A percentile compares a stretch with the other conserved stretches of the same genome.
phyloP scores from a whole-genome alignment of 108 stramenopile genomes.

The Fragilariopsis cylindrus region DNA sequence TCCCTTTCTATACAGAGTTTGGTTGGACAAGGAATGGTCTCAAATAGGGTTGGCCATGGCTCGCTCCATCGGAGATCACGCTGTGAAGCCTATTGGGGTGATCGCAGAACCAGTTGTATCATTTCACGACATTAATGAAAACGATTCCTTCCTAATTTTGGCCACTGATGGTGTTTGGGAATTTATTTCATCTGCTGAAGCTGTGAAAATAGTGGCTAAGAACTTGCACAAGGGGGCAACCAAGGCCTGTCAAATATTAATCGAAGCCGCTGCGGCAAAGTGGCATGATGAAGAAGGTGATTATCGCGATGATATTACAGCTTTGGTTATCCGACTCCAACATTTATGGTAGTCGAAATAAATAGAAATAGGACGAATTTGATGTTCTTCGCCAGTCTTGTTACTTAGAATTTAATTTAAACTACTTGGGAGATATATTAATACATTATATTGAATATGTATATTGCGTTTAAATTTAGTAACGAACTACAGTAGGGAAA shows the following conservation, averaged over 20 bases:
- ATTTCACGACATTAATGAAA: slow-evolving; percentile 44
- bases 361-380: neutral
- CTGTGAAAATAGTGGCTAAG: slow-evolving; percentile 67
- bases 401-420: no score
- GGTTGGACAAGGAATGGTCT: slow-evolving; percentile 86
- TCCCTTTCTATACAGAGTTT: slow-evolving; percentile 71
- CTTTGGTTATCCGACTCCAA: slow-evolving; percentile 78
- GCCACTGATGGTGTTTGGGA: slow-evolving; percentile 98
- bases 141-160: slow-evolving; percentile 86
- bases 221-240: slow-evolving; percentile 62
- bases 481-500: no score
- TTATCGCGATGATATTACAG: slow-evolving; percentile 97
- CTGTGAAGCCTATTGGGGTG: slow-evolving; percentile 87
- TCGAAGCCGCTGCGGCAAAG: slow-evolving; percentile 81
- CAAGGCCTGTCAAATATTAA: slow-evolving; percentile 82
- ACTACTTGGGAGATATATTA: no score
- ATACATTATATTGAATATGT: no score
- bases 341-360: slow-evolving; percentile 43
- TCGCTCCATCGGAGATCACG: slow-evolving; percentile 95
- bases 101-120: slow-evolving; percentile 92
- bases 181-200: slow-evolving; percentile 80
- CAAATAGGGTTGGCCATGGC: slow-evolving; percentile 96
- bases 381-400: no score
- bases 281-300: slow-evolving; percentile 97
- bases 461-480: no score